Conservation (phyloP, 345 rosid genomes). For the Eucalyptus viminalis region DNA sequence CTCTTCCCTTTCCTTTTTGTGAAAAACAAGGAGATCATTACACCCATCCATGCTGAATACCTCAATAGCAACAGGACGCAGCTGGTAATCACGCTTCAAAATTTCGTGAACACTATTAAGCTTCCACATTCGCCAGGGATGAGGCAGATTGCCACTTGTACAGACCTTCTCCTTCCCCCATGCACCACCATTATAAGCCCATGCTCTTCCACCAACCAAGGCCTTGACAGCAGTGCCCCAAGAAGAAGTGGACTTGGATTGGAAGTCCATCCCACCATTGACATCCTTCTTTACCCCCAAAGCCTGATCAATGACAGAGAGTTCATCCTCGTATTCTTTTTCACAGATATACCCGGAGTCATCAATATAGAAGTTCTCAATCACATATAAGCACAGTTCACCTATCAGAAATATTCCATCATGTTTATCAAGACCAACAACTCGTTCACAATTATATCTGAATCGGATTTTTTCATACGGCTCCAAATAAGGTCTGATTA, state of each 20-base stretch:
- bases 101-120: slow-evolving; percentile 90
- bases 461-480: slow-evolving; percentile 85
- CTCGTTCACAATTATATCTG: slow-evolving; percentile 95
- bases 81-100: slow-evolving; percentile 97
- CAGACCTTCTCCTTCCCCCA: slow-evolving; percentile 97
- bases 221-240: slow-evolving; percentile 52
- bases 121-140: slow-evolving; percentile 99
- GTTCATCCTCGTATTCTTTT: slow-evolving; percentile 91
- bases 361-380: slow-evolving; percentile 89
- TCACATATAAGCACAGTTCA: slow-evolving; percentile 78
- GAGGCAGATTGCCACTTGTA: slow-evolving; percentile 72
- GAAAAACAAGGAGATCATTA: slow-evolving; percentile 94
- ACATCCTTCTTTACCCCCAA: slow-evolving; percentile 95
- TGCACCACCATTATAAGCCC: slow-evolving; percentile 99
- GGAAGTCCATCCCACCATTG: slow-evolving; percentile 64
- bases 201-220: slow-evolving; percentile 84
- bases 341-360: slow-evolving; percentile 82
- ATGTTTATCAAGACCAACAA: slow-evolving; percentile 94
- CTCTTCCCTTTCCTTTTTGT: slow-evolving; percentile 98
- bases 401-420: slow-evolving; percentile 97
- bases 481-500: slow-evolving; percentile 94
- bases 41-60: slow-evolving; percentile 99
- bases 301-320: slow-evolving; percentile 98
- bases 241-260: slow-evolving; percentile 79
- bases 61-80: slow-evolving; percentile 98